These are phyloP conservation scores for Triticum turgidum DNA, from an alignment of 176 grass and related monocot species.

Conservation along the genomic window DNA sequence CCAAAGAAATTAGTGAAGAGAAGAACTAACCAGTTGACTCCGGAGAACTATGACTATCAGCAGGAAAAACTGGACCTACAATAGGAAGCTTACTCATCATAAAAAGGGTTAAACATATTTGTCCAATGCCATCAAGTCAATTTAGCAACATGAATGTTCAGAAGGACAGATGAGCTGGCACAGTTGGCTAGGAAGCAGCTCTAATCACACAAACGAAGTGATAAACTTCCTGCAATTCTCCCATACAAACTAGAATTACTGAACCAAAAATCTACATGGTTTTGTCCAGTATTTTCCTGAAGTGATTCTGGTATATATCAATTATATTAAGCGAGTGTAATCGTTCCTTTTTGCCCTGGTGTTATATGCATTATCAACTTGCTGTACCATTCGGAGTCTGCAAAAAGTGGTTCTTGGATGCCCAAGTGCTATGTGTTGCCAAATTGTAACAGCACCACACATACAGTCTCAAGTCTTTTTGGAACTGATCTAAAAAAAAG, in stretches of 20 bases:
- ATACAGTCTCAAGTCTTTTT: background rate
- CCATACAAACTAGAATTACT: background rate
- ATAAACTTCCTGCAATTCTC: background rate
- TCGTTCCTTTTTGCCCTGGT: background rate
- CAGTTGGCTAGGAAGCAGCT: background rate
- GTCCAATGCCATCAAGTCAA: constrained; percentile 6
- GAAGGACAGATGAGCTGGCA: background rate
- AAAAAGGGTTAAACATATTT: constrained; percentile 1
- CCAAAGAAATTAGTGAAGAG: constrained; percentile 12
- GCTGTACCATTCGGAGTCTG: background rate
- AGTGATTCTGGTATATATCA: background rate
- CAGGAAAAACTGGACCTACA: constrained; percentile 41
- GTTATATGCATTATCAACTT: constrained; percentile 3
- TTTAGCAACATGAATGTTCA: constrained; percentile 13
- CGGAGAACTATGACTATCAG: constrained; percentile 61
- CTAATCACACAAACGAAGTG: background rate
- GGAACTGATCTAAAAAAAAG: background rate
- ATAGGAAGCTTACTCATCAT: constrained; percentile 20
- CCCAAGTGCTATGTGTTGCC: background rate
- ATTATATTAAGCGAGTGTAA: background rate
- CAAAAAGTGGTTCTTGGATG: background rate
- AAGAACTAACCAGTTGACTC: constrained; percentile 66
- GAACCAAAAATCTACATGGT: background rate
- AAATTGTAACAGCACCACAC: background rate
- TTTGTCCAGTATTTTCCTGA: background rate